A percentile compares a stretch with the other conserved stretches of the same genome.
Evolutionary conservation across 23 red algal genomes (phyloP).

Genomic region (Agarophyton chilense): DNA sequence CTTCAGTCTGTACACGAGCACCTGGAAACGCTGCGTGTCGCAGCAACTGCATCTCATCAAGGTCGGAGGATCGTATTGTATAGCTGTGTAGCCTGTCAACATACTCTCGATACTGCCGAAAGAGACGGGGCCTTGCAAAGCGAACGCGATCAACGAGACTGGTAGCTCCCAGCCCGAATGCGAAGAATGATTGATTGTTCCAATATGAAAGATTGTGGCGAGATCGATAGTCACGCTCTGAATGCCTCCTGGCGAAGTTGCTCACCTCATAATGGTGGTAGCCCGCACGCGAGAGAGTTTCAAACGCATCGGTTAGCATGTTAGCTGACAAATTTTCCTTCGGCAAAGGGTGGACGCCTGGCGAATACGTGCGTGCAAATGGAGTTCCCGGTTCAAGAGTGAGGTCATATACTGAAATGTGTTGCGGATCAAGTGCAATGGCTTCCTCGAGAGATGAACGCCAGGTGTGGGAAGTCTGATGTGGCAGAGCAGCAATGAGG

Average conservation of each 20-base stretch:
- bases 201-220: slow-evolving; percentile 93
- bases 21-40: slow-evolving; percentile 15
- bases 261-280: slow-evolving; percentile 90
- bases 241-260: slow-evolving; percentile 60
- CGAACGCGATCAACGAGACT: slow-evolving; percentile 78
- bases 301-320: slow-evolving; percentile 71
- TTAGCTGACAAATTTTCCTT: slow-evolving; percentile 65
- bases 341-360: slow-evolving; percentile 69
- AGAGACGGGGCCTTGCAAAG: slow-evolving; percentile 61
- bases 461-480: slow-evolving; percentile 57
- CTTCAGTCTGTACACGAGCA: background rate
- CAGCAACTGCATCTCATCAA: background rate
- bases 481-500: slow-evolving; percentile 88
- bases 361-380: slow-evolving; percentile 57
- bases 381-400: slow-evolving; percentile 75
- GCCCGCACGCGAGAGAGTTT: slow-evolving; percentile 40
- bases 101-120: slow-evolving; percentile 63
- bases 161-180: slow-evolving; percentile 86
- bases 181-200: slow-evolving; percentile 85
- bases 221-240: slow-evolving; percentile 40
- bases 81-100: slow-evolving; percentile 7
- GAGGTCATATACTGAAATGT: slow-evolving; percentile 94
- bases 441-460: slow-evolving; percentile 43
- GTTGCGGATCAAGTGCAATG: slow-evolving; percentile 52
- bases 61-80: background rate